phyloP scores from a whole-genome alignment of 441 rosid genomes.

The Bocquillonia castaneifolia region DNA sequence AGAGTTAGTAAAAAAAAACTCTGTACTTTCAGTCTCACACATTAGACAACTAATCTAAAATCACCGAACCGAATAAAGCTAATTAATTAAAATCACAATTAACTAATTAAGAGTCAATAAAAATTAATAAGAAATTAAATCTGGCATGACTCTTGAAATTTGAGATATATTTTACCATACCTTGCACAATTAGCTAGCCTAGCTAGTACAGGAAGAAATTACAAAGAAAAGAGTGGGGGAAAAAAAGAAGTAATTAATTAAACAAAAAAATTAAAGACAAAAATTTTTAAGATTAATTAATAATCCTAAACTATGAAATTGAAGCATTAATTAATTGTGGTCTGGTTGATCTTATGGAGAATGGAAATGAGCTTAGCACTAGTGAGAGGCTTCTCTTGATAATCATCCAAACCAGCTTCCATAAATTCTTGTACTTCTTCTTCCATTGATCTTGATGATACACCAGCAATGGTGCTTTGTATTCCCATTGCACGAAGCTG shows the following conservation, averaged over 20 bases:
- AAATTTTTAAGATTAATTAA: too few species aligned
- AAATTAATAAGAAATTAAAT: too few species aligned
- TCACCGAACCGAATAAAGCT: too few species aligned
- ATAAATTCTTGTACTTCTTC: conserved; percentile 47
- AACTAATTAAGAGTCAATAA: too few species aligned
- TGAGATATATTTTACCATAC: too few species aligned
- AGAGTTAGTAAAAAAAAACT: too few species aligned
- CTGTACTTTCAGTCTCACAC: too few species aligned
- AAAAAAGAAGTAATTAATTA: not conserved
- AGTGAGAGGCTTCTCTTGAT: conserved; percentile 76
- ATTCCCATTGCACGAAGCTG: conserved; percentile 72
- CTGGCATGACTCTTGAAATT: not conserved
- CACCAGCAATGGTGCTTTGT: conserved; percentile 59
- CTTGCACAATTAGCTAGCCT: not conserved
- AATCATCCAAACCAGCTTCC: conserved; percentile 77
- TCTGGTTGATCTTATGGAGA: conserved; percentile 40
- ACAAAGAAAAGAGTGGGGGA: not conserved
- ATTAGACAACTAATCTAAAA: too few species aligned
- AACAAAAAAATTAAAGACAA: too few species aligned
- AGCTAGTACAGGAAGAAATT: not conserved
- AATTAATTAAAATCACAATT: too few species aligned
- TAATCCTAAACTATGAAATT: conserved; percentile 8
- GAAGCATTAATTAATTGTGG: too few species aligned
- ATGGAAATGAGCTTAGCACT: conserved; percentile 50
- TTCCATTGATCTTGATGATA: conserved; percentile 45